These are phyloP conservation scores for Davidsoniella virescens DNA, from an alignment of 2,329 filamentous ascomycete genomes.

Conservation along the genomic window DNA sequence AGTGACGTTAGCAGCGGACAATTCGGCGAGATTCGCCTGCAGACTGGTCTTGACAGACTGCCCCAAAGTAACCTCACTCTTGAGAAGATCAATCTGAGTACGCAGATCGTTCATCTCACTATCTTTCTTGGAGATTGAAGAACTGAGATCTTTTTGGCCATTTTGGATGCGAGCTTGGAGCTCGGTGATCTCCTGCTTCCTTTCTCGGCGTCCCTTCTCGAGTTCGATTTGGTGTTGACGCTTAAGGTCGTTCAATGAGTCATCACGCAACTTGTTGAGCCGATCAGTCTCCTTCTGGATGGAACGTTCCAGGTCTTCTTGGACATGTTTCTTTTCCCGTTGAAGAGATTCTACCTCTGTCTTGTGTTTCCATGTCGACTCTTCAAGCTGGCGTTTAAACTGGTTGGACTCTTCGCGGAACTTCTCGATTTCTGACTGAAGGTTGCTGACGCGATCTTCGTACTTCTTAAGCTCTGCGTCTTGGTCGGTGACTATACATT, in stretches of 20 bases:
- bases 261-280: conserved; percentile 44
- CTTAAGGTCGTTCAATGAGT: conserved; percentile 50
- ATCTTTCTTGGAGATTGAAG: conserved; percentile 35
- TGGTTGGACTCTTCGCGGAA: conserved; percentile 35
- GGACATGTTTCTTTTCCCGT: conserved; percentile 37
- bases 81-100: conserved; percentile 28
- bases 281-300: conserved; percentile 38
- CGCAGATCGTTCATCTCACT: conserved; percentile 35
- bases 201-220: conserved; percentile 44
- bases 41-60: conserved; percentile 40
- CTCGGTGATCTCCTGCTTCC: conserved; percentile 48
- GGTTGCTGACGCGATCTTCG: conserved; percentile 43
- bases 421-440: conserved; percentile 29
- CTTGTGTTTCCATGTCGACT: conserved; percentile 23
- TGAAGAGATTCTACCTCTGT: conserved; percentile 39
- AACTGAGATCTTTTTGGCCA: conserved; percentile 35
- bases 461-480: conserved; percentile 32
- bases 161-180: conserved; percentile 36
- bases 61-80: conserved; percentile 42
- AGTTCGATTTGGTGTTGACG: conserved; percentile 46
- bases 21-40: conserved; percentile 38
- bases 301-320: conserved; percentile 37
- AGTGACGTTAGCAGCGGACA: conserved; percentile 43
- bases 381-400: conserved; percentile 25
- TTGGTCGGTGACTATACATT: conserved; percentile 28